Base-by-base conservation (phyloP, 1,284 basidiomycete species). In the Tausonia pullulans region DNA sequence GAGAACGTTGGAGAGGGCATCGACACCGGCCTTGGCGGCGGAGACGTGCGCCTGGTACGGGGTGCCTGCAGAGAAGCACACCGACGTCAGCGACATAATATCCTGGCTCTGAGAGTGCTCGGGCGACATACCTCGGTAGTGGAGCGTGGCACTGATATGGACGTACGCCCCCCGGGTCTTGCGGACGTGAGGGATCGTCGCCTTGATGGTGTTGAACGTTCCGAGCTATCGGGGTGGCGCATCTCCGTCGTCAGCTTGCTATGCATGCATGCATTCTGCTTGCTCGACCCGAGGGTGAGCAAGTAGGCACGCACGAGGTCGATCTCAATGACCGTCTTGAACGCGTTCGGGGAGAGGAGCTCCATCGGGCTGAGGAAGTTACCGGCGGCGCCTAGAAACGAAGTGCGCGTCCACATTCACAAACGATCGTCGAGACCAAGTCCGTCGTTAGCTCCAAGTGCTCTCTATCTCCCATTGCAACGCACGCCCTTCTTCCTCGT, bases 191-290 rank as follows among this genome's bases (percentile, higher is more conserved):
- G 81, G 80, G 39, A 95, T 76, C 0, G 92, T 95, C 0, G 91
- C 91, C 74, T 96, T 95, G 76, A 97, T 82, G 7, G 94, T 97
- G 77, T 97, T 87, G 80, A 86, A 98, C 2, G 90, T 93, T 41
- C 94, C 94, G 51, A 96, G 79, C 87, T 89, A 66, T 27, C 27
- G 27, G 27, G 27, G 8, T 41, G 58, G 13, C 6, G 13, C n/a
- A 13, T 27, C 10, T 43, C 7, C 45, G 9, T 62, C 27, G 39
- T 11, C 40, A 40, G 11, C 40, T 40, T 41, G 27, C 27, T 27
- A 27, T 27, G 27, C 27, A 27, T 27, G 27, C 27, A 48, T 40
- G 48, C 9, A 45, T 39, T 44, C 44, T 50, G 27, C 27, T 27
- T 27, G 27, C 27, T 27, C 27, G 27, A 27, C 27, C 27, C 46